phyloP scores from a whole-genome alignment of 2,329 filamentous ascomycete species.

The Phialocephala subalpina region DNA sequence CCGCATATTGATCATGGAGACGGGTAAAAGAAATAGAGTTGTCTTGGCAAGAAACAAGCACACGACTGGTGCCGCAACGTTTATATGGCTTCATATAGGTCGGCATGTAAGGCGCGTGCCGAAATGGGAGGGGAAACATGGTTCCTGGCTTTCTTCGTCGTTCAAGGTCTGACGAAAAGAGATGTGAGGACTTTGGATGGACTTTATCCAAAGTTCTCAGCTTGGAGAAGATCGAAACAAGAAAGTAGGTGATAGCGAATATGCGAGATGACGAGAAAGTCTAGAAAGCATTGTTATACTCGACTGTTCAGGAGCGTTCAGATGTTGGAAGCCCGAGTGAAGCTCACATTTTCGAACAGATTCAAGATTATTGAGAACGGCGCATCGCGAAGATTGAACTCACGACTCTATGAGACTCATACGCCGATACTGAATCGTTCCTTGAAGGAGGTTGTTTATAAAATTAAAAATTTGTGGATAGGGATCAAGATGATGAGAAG shows the following conservation, averaged over 20 bases:
- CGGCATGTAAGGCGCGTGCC: background rate
- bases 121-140: background rate
- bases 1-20: background rate
- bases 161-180: background rate
- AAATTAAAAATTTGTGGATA: too few relatives aligned
- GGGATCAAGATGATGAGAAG: too few relatives aligned
- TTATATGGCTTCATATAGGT: background rate
- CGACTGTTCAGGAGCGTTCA: too few relatives aligned
- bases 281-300: too few relatives aligned
- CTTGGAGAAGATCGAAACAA: background rate
- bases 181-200: background rate
- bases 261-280: too few relatives aligned
- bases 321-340: too few relatives aligned
- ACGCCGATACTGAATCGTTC: too few relatives aligned
- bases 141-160: background rate
- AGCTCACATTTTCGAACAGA: too few relatives aligned
- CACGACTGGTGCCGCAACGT: background rate
- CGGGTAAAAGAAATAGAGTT: background rate
- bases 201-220: constrained; percentile 1
- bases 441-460: too few relatives aligned
- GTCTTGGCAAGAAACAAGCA: background rate
- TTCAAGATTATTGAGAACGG: too few relatives aligned
- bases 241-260: background rate
- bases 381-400: too few relatives aligned
- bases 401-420: too few relatives aligned